Conservation (phyloP, 768 basidiomycete species). For the Psilocybe tampanensis region DNA sequence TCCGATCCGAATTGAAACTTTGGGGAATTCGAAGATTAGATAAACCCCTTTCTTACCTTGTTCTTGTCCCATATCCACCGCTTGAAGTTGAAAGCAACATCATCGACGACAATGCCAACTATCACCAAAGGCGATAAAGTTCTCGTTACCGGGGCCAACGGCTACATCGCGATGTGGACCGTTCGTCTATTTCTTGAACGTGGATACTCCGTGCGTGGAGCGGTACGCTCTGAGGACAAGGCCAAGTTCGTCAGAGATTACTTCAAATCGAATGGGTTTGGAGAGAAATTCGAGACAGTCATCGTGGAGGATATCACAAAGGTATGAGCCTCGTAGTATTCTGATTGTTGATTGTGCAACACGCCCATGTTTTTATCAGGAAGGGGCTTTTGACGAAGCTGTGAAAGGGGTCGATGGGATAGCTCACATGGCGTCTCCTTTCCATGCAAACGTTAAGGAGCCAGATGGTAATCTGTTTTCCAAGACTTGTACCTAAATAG, state of each 20-base stretch:
- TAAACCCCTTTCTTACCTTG: too few relatives aligned
- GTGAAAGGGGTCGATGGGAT: conserved; percentile 78
- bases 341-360: background rate
- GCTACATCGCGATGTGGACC: conserved; percentile 67
- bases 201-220: conserved; percentile 66
- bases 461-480: conserved; percentile 30
- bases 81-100: too few relatives aligned
- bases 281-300: conserved; percentile 63
- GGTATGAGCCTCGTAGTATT: conserved; percentile 17
- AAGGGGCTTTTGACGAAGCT: conserved; percentile 76
- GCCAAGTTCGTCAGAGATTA: conserved; percentile 54
- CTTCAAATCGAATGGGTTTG: conserved; percentile 50
- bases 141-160: conserved; percentile 62
- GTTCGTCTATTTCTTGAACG: conserved; percentile 54
- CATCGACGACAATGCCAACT: conserved; percentile 14
- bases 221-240: conserved; percentile 64
- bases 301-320: conserved; percentile 69
- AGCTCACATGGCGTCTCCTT: conserved; percentile 69
- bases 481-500: background rate
- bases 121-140: conserved; percentile 25
- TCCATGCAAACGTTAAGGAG: conserved; percentile 46
- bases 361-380: conserved; percentile 45
- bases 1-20: too few relatives aligned
- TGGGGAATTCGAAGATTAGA: too few relatives aligned
- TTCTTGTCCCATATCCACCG: too few relatives aligned